Percentiles rank a stretch among this genome's conserved stretches.
Evolutionary conservation across 2,329 filamentous ascomycete genomes (phyloP).

Genomic region (Penicillium sp.): DNA sequence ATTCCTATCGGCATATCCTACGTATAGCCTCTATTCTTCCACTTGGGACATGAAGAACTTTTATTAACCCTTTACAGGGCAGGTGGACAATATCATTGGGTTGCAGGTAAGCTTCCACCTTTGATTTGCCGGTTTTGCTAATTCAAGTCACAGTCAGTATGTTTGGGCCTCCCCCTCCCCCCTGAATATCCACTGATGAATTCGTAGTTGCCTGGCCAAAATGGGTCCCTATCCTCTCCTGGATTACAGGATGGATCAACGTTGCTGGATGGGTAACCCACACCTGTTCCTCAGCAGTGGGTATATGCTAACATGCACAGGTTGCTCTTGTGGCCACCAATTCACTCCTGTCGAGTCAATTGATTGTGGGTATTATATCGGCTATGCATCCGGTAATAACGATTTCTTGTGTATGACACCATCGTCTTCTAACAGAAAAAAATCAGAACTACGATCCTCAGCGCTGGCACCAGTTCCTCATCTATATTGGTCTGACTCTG

Average conservation of each 20-base stretch:
- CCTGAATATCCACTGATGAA: conserved; percentile 1
- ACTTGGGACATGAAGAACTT: not conserved
- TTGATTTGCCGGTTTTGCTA: conserved; percentile 1
- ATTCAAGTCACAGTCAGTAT: conserved; percentile 25
- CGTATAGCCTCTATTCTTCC: conserved; percentile 20
- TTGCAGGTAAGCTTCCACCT: conserved; percentile 44
- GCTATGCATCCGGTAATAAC: conserved; percentile 51
- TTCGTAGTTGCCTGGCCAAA: conserved; percentile 51
- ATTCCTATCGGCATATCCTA: conserved; percentile 62
- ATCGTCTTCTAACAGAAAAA: not conserved
- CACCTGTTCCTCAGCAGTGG: not conserved
- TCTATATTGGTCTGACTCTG: conserved; percentile 61
- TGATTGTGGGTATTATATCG: conserved; percentile 61
- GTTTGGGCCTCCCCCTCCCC: conserved; percentile 6
- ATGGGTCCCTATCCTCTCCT: conserved; percentile 60
- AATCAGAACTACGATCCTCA: conserved; percentile 49
- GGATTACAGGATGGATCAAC: conserved; percentile 66
- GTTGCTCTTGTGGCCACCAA: conserved; percentile 61
- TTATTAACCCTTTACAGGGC: conserved; percentile 28
- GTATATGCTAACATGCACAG: conserved; percentile 23
- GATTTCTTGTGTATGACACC: too few relatives aligned
- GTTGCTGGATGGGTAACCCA: conserved; percentile 60
- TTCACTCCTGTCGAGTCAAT: conserved; percentile 61
- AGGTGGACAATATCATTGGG: conserved; percentile 67
- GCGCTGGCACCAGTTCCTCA: conserved; percentile 67